Percentiles rank a stretch among this genome's conserved stretches.
Evolutionary conservation across 164 flowering plant species (phyloP).

Genomic region (Berberis vulgaris): DNA sequence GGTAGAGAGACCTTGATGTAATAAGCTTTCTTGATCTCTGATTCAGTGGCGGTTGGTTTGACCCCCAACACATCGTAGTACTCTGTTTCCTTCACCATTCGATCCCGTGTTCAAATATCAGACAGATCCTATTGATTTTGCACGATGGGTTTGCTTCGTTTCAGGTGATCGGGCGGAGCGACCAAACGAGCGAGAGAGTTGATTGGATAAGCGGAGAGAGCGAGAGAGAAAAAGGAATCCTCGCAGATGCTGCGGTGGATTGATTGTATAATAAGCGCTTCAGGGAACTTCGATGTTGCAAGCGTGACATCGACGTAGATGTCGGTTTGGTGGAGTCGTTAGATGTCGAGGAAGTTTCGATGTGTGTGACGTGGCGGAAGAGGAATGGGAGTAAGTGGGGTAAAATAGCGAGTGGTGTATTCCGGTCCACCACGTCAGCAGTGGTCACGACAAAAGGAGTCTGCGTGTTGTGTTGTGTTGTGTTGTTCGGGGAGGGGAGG

Average conservation of each 20-base stretch:
- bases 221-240: not conserved
- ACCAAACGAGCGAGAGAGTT: not conserved
- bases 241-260: not conserved
- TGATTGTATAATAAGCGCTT: not conserved
- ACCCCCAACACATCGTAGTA: constrained; percentile 39
- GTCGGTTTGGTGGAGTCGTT: too few species aligned
- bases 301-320: too few species aligned
- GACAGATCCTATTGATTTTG: not conserved
- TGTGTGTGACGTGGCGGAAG: too few species aligned
- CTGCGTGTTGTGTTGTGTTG: too few species aligned
- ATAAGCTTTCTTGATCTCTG: constrained; percentile 44
- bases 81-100: constrained; percentile 42
- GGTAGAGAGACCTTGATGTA: constrained; percentile 26
- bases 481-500: too few species aligned
- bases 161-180: not conserved
- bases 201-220: not conserved
- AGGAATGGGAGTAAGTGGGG: too few species aligned
- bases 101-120: not conserved
- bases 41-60: constrained; percentile 34
- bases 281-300: not conserved
- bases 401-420: too few species aligned
- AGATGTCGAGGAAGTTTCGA: too few species aligned
- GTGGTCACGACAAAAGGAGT: too few species aligned
- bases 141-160: not conserved
- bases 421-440: too few species aligned